Evolutionary conservation across 257 asterid genomes (phyloP).

Genomic region (Solanum ahanhuiri): DNA sequence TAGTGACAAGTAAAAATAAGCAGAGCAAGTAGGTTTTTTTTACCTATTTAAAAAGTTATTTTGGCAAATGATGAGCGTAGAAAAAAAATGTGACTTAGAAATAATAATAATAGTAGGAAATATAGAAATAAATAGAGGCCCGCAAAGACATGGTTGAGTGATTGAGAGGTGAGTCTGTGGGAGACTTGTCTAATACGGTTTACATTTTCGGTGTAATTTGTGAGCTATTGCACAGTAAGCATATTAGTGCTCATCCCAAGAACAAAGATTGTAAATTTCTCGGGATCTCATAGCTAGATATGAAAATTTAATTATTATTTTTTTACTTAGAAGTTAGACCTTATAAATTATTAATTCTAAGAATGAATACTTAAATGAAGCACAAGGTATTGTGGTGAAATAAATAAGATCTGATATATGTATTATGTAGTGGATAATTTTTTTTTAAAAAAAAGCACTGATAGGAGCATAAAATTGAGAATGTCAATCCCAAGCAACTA

Average conservation of each 20-base stretch:
- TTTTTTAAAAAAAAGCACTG: too few relatives aligned
- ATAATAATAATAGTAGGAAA: neutral
- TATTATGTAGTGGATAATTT: neutral
- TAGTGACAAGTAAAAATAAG: neutral
- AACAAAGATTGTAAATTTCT: too few relatives aligned
- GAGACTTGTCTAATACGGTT: neutral
- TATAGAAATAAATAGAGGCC: neutral
- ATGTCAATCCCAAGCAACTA: neutral
- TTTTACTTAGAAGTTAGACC: neutral
- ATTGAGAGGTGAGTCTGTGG: neutral
- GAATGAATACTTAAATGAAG: neutral
- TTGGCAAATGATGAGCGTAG: neutral
- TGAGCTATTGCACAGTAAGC: too few relatives aligned
- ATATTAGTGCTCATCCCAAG: neutral
- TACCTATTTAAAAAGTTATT: neutral
- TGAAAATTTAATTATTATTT: neutral
- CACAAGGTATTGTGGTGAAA: neutral
- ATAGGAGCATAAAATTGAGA: neutral
- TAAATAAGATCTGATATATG: neutral
- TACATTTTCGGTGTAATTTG: accelerated
- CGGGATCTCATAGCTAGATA: neutral
- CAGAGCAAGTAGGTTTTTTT: neutral
- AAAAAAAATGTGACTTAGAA: neutral
- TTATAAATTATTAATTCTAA: neutral
- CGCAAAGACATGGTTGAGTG: neutral